phyloP scores from a whole-genome alignment of 805 yeast genomes.

The Wickerhamiella vanderwaltii region DNA sequence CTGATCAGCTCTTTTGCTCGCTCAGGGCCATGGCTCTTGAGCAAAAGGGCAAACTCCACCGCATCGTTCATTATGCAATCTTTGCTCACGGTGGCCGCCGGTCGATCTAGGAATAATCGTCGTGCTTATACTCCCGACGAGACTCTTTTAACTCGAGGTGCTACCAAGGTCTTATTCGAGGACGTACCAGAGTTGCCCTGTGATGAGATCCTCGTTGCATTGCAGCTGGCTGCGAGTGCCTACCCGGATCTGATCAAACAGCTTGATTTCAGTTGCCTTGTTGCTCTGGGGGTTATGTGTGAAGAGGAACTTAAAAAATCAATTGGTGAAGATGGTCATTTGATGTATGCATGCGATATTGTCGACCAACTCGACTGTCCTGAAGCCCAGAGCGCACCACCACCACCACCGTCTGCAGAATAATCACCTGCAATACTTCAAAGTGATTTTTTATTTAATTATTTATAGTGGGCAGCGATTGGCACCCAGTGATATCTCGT shows the following conservation, averaged over 20 bases:
- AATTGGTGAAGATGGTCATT: conserved; percentile 5
- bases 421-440: not conserved
- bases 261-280: not conserved
- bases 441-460: too few relatives aligned
- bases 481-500: too few relatives aligned
- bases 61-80: conserved; percentile 7
- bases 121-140: conserved; percentile 6
- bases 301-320: conserved; percentile 5
- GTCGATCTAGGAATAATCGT: not conserved
- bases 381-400: not conserved
- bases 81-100: not conserved
- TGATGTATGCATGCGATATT: conserved; percentile 10
- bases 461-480: too few relatives aligned
- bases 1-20: conserved; percentile 27
- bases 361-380: too few relatives aligned
- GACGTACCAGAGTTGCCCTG: conserved; percentile 6
- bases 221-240: not conserved
- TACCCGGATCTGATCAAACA: not conserved
- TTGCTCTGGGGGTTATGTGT: conserved; percentile 5
- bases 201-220: conserved; percentile 8
- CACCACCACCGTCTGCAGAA: not conserved
- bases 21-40: conserved; percentile 24
- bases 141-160: not conserved
- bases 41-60: conserved; percentile 24
- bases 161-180: not conserved